phyloP scores from a whole-genome alignment of 2,329 filamentous ascomycete genomes.

The Aspergillus fischeri region DNA sequence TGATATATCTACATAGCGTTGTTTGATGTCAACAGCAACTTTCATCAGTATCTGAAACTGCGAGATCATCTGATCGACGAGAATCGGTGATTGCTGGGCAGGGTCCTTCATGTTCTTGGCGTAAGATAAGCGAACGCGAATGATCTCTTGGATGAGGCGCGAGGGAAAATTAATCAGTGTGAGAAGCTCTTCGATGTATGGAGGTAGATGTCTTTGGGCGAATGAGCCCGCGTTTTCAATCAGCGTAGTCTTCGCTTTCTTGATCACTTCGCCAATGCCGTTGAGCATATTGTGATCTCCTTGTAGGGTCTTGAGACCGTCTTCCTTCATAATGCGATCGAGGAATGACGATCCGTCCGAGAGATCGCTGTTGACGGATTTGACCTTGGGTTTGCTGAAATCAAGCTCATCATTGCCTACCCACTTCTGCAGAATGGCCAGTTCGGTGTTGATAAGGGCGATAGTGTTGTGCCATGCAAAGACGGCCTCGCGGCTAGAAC shows the following conservation, averaged over 20 bases:
- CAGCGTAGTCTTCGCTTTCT: constrained; percentile 87
- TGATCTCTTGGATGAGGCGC: constrained; percentile 92
- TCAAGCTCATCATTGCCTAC: constrained; percentile 94
- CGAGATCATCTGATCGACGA: constrained; percentile 96
- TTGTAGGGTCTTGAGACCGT: constrained; percentile 87
- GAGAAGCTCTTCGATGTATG: constrained; percentile 93
- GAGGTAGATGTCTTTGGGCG: constrained; percentile 82
- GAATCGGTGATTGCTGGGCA: constrained; percentile 83
- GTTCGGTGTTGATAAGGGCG: constrained; percentile 89
- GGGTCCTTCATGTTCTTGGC: constrained; percentile 95
- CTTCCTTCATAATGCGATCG: constrained; percentile 91
- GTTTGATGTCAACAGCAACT: constrained; percentile 87
- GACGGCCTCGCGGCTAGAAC: constrained; percentile 80
- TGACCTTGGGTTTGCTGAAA: constrained; percentile 71
- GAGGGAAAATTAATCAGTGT: constrained; percentile 97
- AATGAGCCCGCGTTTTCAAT: constrained; percentile 84
- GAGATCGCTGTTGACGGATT: constrained; percentile 66
- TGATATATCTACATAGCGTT: constrained; percentile 78
- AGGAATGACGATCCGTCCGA: constrained; percentile 90
- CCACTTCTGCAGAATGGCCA: constrained; percentile 89
- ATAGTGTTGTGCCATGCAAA: constrained; percentile 97
- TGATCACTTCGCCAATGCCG: constrained; percentile 78
- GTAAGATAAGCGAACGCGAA: constrained; percentile 83
- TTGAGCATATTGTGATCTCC: constrained; percentile 77
- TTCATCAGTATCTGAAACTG: constrained; percentile 93